Evolutionary conservation across 371 early-diverging fungal species (phyloP).

Genomic region (Haplosporangium sp.): DNA sequence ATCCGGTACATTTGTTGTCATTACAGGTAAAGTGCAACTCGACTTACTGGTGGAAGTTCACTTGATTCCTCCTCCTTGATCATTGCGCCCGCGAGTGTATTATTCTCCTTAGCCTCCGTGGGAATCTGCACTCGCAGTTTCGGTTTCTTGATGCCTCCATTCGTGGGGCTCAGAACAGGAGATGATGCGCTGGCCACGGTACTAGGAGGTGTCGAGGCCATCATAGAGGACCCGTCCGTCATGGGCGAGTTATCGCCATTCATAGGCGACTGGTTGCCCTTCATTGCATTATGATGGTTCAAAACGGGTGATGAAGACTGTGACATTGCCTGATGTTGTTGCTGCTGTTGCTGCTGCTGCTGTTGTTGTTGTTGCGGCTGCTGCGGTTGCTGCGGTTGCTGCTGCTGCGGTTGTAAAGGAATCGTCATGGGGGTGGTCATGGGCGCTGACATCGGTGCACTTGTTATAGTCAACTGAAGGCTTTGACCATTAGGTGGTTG

Average conservation of each 20-base stretch:
- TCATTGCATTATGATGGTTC: conserved; percentile 45
- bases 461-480: conserved; percentile 28
- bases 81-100: conserved; percentile 50
- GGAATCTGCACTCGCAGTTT: conserved; percentile 51
- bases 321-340: conserved; percentile 35
- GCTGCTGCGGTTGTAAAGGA: conserved; percentile 12
- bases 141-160: conserved; percentile 43
- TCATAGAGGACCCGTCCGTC: conserved; percentile 51
- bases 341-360: conserved; percentile 5
- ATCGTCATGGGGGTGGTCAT: conserved; percentile 11
- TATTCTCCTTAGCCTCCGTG: conserved; percentile 41
- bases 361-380: conserved; percentile 18
- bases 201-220: conserved; percentile 30
- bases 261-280: conserved; percentile 47
- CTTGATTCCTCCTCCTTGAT: conserved; percentile 53
- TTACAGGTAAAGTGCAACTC: background rate
- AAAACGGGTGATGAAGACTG: conserved; percentile 45
- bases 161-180: conserved; percentile 49
- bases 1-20: background rate
- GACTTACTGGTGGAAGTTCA: conserved; percentile 49
- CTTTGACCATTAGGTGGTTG: conserved; percentile 31
- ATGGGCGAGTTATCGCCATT: conserved; percentile 49
- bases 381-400: background rate
- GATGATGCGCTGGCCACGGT: conserved; percentile 29
- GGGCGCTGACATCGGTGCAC: conserved; percentile 29